Percentiles rank a stretch among this genome's conserved stretches.
phyloP scores from a whole-genome alignment of 805 yeast species.

The Saccharomyces cerevisiae region DNA sequence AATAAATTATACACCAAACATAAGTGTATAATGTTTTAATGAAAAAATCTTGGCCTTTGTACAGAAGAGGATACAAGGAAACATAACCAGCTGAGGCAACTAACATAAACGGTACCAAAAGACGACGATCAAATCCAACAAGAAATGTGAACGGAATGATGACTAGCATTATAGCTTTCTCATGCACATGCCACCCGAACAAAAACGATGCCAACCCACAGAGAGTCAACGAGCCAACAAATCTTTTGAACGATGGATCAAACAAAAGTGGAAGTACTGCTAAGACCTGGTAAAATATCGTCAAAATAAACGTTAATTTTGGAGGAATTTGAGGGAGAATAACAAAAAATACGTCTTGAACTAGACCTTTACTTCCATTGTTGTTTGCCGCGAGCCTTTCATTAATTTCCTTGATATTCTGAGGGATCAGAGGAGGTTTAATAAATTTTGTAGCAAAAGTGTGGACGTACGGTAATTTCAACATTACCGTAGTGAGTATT shows the following conservation, averaged over 20 bases:
- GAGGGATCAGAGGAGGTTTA: slow-evolving; percentile 29
- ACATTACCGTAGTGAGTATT: slow-evolving; percentile 39
- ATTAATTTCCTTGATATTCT: slow-evolving; percentile 24
- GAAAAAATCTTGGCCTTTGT: slow-evolving; percentile 69
- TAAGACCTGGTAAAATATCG: slow-evolving; percentile 76
- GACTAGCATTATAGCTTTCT: slow-evolving; percentile 86
- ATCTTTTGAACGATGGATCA: slow-evolving; percentile 68
- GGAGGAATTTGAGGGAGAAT: slow-evolving; percentile 79
- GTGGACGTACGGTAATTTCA: slow-evolving; percentile 38
- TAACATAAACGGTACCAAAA: slow-evolving; percentile 62
- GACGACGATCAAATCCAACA: slow-evolving; percentile 59
- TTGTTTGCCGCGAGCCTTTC: slow-evolving; percentile 28
- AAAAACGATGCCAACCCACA: slow-evolving; percentile 88
- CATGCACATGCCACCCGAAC: slow-evolving; percentile 99
- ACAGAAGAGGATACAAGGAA: slow-evolving; percentile 80
- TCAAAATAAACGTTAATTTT: slow-evolving; percentile 61
- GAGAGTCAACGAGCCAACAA: slow-evolving; percentile 74
- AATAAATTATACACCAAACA: slow-evolving; percentile 77
- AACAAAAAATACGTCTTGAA: slow-evolving; percentile 80
- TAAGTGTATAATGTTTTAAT: slow-evolving; percentile 70
- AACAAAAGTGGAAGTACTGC: slow-evolving; percentile 64
- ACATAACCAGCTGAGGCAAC: slow-evolving; percentile 75
- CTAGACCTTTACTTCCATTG: slow-evolving; percentile 73
- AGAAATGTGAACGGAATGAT: slow-evolving; percentile 82
- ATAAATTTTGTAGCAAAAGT: slow-evolving; percentile 31